These are phyloP conservation scores for Vickermania ingenoplastis DNA, from an alignment of 208 protist genomes.

Conservation along the genomic window DNA sequence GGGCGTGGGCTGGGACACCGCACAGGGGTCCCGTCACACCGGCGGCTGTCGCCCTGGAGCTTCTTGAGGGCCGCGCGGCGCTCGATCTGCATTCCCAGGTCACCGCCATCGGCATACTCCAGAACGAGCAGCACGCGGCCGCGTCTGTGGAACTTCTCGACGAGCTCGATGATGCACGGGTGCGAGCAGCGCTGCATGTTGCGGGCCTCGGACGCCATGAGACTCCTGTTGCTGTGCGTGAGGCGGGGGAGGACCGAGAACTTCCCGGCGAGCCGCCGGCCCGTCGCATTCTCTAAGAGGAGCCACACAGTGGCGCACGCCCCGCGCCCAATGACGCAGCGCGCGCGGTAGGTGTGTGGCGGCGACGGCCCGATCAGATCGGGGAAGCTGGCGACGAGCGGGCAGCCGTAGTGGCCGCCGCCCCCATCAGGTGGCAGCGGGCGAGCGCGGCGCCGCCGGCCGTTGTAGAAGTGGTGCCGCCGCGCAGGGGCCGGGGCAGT, in stretches of 20 bases:
- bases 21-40: not conserved
- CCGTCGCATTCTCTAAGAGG: conserved; percentile 40
- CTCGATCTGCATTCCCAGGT: conserved; percentile 57
- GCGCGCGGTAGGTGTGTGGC: conserved; percentile 42
- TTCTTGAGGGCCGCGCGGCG: conserved; percentile 14
- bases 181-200: conserved; percentile 47
- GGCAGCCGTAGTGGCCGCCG: conserved; percentile 24
- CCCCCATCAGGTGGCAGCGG: not conserved
- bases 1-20: not conserved
- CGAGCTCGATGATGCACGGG: conserved; percentile 60
- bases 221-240: conserved; percentile 21
- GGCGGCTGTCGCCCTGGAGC: conserved; percentile 1
- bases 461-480: too few relatives aligned
- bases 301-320: conserved; percentile 58
- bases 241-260: conserved; percentile 29
- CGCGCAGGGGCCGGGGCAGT: too few relatives aligned
- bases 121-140: conserved; percentile 44
- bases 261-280: conserved; percentile 43
- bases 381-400: conserved; percentile 38
- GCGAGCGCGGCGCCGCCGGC: not conserved
- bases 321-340: conserved; percentile 34
- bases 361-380: conserved; percentile 25
- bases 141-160: conserved; percentile 29
- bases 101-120: conserved; percentile 75
- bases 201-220: conserved; percentile 38